Conservation (phyloP, 192 early-diverging fungal species). For the Gaertneriomyces sp. region DNA sequence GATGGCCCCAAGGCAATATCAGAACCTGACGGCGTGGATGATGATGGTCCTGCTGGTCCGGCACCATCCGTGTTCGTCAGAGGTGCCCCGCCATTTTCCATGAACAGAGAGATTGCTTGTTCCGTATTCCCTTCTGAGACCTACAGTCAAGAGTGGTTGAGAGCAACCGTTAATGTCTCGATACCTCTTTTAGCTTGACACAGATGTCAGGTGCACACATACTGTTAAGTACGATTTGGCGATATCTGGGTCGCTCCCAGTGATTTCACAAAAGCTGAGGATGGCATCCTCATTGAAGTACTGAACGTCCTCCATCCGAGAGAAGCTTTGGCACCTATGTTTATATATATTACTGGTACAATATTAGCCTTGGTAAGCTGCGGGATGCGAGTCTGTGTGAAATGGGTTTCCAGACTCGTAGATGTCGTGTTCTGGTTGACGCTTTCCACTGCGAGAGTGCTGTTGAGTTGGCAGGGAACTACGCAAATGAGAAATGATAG, state of each 20-base stretch:
- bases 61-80: conserved; percentile 31
- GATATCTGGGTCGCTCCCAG: conserved; percentile 66
- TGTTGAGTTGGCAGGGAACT: no score
- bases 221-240: conserved; percentile 70
- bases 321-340: no score
- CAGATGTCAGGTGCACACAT: conserved; percentile 10
- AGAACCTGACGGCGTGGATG: no score
- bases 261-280: conserved; percentile 48
- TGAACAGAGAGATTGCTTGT: conserved; percentile 74
- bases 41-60: conserved; percentile 1
- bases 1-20: no score
- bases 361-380: no score
- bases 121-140: conserved; percentile 72
- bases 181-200: no score
- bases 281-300: conserved; percentile 28
- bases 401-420: no score
- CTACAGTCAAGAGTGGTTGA: conserved; percentile 37
- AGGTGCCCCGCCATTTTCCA: conserved; percentile 73
- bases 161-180: background rate
- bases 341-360: no score
- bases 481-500: no score
- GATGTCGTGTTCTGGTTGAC: no score
- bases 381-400: no score
- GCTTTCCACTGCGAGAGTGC: no score
- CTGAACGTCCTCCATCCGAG: background rate